Evolutionary conservation across 495 filamentous ascomycete genomes (phyloP).

Genomic region (Astrothelium subdiscretum): DNA sequence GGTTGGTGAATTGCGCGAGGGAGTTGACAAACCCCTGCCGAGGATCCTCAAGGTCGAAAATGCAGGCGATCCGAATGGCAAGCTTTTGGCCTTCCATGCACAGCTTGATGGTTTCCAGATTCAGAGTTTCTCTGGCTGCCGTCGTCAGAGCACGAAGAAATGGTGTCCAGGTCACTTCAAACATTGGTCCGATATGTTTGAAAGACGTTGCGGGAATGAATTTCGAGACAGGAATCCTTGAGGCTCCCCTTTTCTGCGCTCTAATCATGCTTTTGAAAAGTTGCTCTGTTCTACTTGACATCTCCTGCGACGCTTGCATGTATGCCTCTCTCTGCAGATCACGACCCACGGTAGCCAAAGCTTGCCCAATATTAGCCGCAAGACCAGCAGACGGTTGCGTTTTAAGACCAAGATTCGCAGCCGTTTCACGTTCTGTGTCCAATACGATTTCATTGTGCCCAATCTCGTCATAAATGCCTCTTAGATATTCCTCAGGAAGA

Average conservation of each 20-base stretch:
- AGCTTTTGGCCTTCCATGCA: slow-evolving; percentile 94
- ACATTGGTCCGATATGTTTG: slow-evolving; percentile 95
- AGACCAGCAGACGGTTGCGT: slow-evolving; percentile 55
- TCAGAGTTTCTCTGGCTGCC: slow-evolving; percentile 81
- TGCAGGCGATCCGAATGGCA: slow-evolving; percentile 80
- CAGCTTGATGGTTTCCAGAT: slow-evolving; percentile 76
- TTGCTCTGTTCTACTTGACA: slow-evolving; percentile 77
- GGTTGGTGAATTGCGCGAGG: slow-evolving; percentile 83
- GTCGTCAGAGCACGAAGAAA: slow-evolving; percentile 89
- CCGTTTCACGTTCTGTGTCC: slow-evolving; percentile 77
- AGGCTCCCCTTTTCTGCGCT: slow-evolving; percentile 65
- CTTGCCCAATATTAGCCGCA: slow-evolving; percentile 78
- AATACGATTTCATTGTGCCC: slow-evolving; percentile 84
- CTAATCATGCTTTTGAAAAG: slow-evolving; percentile 82
- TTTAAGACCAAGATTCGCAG: slow-evolving; percentile 56
- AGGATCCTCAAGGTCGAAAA: slow-evolving; percentile 84
- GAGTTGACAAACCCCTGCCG: slow-evolving; percentile 90
- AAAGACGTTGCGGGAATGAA: slow-evolving; percentile 89
- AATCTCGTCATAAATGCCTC: slow-evolving; percentile 87
- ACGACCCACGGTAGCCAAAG: slow-evolving; percentile 76
- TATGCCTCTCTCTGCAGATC: slow-evolving; percentile 91
- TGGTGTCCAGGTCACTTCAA: slow-evolving; percentile 98
- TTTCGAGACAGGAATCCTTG: slow-evolving; percentile 53
- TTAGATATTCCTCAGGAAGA: slow-evolving; percentile 84
- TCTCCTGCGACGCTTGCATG: slow-evolving; percentile 87